Base-by-base conservation (phyloP, 495 filamentous ascomycete genomes). In the Penicillium pulvis region DNA sequence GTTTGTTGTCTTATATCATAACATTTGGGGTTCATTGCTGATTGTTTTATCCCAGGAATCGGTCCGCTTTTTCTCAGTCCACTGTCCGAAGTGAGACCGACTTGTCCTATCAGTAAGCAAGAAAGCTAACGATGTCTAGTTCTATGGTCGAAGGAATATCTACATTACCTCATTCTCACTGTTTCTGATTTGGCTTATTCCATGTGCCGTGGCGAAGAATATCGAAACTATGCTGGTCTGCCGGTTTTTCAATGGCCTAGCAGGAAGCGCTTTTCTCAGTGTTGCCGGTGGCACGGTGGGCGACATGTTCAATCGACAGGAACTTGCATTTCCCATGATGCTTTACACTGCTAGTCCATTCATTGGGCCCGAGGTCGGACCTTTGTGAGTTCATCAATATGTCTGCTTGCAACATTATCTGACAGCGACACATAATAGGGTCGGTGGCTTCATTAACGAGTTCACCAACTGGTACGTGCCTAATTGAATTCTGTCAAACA, bases 261-360 rank as follows among this genome's bases (percentile, higher is more conserved):
- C 91, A 1, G 93, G 94, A 7, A 89, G 85, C 58, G 92, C 93
- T 2, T 98, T 98, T 70, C 73, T 98, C 49, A 88, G 85, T 53
- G 93, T 98, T 4, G 89, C 92, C 4, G 93, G 94, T 28, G 93
- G 92, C 1, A 96, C 92, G 1, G 90, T 97, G 4, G 92, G 91
- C 10, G 93, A 98, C 69, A 74, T 97, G 73, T 98, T 97, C 71
- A 76, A 77, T 16, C 85, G 85, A 24, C 79, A 90, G 47, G 82
- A 92, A 51, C 86, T 97, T 51, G 85, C 84, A 54, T 79, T 81
- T 33, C 88, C 88, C 5, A 90, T 91, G 88, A 88, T 90, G 87
- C 67, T 96, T 11, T 96, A 93, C 65, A 90, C 91, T n/a, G 70
- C 70, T 9, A 75, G 73, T 57, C 93, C 92, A 8, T 95, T 95